Evolutionary conservation across 108 stramenopile genomes (phyloP).

Genomic region (Cyclostephanos tholiformis): DNA sequence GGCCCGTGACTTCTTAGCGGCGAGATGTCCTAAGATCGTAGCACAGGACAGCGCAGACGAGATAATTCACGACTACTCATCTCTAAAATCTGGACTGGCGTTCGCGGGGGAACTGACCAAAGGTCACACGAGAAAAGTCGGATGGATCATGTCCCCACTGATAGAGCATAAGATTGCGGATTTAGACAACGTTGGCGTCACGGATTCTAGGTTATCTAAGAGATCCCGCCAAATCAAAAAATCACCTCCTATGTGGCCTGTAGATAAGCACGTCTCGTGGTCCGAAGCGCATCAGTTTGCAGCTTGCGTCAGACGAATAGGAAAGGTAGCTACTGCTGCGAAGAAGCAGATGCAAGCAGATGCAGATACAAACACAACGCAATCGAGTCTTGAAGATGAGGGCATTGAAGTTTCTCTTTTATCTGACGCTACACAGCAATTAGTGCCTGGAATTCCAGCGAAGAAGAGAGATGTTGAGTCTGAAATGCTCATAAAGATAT

Average conservation of each 20-base stretch:
- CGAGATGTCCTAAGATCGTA: slow-evolving; percentile 80
- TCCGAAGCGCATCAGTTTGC: slow-evolving; percentile 87
- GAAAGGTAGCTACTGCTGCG: slow-evolving; percentile 73
- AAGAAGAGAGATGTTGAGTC: neutral
- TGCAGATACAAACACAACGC: slow-evolving; percentile 12
- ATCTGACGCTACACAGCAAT: slow-evolving; percentile 19
- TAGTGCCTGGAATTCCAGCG: neutral
- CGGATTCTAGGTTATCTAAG: slow-evolving; percentile 21
- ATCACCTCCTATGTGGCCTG: slow-evolving; percentile 75
- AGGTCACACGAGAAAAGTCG: slow-evolving; percentile 60
- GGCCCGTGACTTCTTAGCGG: slow-evolving; percentile 73
- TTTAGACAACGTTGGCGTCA: slow-evolving; percentile 64
- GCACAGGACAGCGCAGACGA: slow-evolving; percentile 85
- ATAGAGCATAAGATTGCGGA: slow-evolving; percentile 79
- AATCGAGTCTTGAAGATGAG: slow-evolving; percentile 38
- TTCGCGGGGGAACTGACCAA: slow-evolving; percentile 73
- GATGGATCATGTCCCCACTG: slow-evolving; percentile 79
- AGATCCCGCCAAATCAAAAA: slow-evolving; percentile 17
- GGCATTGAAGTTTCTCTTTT: slow-evolving; percentile 49
- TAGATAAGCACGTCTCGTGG: slow-evolving; percentile 73
- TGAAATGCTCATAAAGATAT: slow-evolving; percentile 48
- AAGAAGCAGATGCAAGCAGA: slow-evolving; percentile 31
- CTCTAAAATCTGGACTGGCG: slow-evolving; percentile 79
- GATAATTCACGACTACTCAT: slow-evolving; percentile 82
- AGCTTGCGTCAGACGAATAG: slow-evolving; percentile 78